Evolutionary conservation across 2,329 filamentous ascomycete species (phyloP), one percentile per base, ranked within the genome.

Genomic region (Tricladium varicosporioides): DNA sequence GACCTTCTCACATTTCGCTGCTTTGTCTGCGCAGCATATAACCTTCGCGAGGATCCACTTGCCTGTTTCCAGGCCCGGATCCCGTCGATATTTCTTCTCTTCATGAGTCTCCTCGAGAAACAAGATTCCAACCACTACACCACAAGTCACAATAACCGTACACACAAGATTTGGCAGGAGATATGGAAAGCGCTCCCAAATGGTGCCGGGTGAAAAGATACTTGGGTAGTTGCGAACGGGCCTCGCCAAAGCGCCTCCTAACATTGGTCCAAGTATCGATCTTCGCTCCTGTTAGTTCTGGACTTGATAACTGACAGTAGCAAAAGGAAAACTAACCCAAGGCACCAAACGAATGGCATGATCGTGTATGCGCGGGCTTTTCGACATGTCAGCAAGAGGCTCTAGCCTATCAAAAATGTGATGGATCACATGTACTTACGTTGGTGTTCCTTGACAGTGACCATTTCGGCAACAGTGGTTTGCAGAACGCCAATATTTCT

Each of bases 341-440:
- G 81, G 71, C 92, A 97, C 94, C 94, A 99, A 22, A 97, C 91
- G 71, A 96, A 91, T 5, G 94, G 94, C 92, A 99, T 97, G 65
- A 97, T 92, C 11, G 93, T 91, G 75, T 96, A 99, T 50, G 93
- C 94, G 66, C 91, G 90, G 65, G 92, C 89, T 92, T 60, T 57
- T 53, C 53, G 50, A 65, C 56, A 50, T 57, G 65, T 71, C 63
- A 71, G 65, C 48, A 60, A 52, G 50, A 56, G 45, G 47, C 66
- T 77, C 64, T 73, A 69, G 50, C n/a, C 19, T 27, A 16, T 5
- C n/a, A 27, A 27, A 48, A 60, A 56, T 50, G 19, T 63, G 51
- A 62, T 43, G 27, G 43, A 43, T 59, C 45, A 46, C n/a, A 32
- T 53, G 76, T n/a, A 75, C 88, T 74, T 74, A 91, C 88, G 89